Evolutionary conservation across 1,139 yeast species (phyloP).

Genomic region (Debaryomyces sp.): DNA sequence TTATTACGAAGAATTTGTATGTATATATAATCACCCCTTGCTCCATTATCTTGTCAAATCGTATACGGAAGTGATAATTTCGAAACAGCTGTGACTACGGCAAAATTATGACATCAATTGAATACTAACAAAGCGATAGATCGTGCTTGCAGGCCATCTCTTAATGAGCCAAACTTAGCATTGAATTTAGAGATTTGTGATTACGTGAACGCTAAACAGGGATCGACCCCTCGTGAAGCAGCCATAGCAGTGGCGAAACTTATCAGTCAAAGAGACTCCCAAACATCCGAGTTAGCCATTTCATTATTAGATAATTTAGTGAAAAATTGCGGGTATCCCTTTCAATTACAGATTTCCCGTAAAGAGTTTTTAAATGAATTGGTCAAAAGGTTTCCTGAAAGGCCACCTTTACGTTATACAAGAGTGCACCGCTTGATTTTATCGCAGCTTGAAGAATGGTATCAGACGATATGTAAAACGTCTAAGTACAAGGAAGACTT

Average conservation of each 20-base stretch:
- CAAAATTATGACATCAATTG: not conserved
- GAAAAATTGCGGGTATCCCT: conserved; percentile 96
- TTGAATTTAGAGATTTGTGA: conserved; percentile 93
- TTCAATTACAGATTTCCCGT: conserved; percentile 91
- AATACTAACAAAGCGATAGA: conserved; percentile 39
- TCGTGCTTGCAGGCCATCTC: conserved; percentile 86
- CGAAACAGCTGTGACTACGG: not conserved
- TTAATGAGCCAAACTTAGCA: conserved; percentile 86
- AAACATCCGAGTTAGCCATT: conserved; percentile 64
- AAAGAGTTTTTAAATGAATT: conserved; percentile 93
- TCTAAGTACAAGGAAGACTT: conserved; percentile 89
- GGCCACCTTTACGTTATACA: conserved; percentile 86
- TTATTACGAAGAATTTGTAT: conserved; percentile 65
- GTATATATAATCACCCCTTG: conserved; percentile 21
- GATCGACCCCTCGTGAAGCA: conserved; percentile 89
- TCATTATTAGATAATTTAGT: conserved; percentile 82
- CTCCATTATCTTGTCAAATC: not conserved
- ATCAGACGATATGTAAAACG: conserved; percentile 90
- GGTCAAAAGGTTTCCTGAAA: conserved; percentile 91
- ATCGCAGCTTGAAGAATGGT: conserved; percentile 96
- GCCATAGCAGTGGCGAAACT: conserved; percentile 86
- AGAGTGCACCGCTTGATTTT: conserved; percentile 82
- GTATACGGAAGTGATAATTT: not conserved
- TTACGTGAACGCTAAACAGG: conserved; percentile 89
- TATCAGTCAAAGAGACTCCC: conserved; percentile 81